These are phyloP conservation scores for Wallacemonas sp. DNA, from an alignment of 208 protist species.

Conservation along the genomic window DNA sequence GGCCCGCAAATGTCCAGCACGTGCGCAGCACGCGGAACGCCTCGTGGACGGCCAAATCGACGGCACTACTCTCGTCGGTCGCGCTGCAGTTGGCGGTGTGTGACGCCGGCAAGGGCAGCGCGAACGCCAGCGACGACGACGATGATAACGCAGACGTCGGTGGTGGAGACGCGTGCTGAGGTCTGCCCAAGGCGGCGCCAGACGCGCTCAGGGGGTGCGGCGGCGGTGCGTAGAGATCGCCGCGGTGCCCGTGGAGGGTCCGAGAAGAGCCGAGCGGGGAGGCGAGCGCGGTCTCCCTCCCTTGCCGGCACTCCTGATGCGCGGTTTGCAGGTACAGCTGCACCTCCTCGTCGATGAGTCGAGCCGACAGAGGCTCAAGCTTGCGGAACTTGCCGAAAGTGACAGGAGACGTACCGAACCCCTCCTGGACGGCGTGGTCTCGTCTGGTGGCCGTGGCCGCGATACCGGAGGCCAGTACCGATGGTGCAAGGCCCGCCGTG, in stretches of 20 bases:
- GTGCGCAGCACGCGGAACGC: constrained; percentile 43
- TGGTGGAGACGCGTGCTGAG: too few species aligned
- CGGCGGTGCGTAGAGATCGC: too few species aligned
- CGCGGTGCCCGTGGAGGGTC: too few species aligned
- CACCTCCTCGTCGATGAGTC: neutral
- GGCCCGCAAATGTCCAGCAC: constrained; percentile 59
- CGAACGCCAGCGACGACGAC: too few species aligned
- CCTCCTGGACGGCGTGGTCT: neutral
- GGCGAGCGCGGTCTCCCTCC: too few species aligned
- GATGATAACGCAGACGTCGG: too few species aligned
- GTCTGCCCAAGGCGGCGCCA: too few species aligned
- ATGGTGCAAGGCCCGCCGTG: neutral
- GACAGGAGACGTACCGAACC: neutral
- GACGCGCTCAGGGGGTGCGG: too few species aligned
- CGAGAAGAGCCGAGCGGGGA: too few species aligned
- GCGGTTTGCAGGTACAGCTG: constrained; percentile 10
- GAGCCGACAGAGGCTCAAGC: constrained; percentile 1
- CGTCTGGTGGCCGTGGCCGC: neutral
- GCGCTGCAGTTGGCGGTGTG: too few species aligned
- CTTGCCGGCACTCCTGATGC: neutral
- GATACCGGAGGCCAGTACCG: neutral
- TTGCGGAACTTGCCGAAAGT: neutral
- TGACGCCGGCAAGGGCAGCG: too few species aligned
- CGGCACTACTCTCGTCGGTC: neutral
- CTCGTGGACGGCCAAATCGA: constrained; percentile 50